These are phyloP conservation scores for Circinella minor DNA, from an alignment of 371 early-diverging fungal genomes.

Conservation along the genomic window DNA sequence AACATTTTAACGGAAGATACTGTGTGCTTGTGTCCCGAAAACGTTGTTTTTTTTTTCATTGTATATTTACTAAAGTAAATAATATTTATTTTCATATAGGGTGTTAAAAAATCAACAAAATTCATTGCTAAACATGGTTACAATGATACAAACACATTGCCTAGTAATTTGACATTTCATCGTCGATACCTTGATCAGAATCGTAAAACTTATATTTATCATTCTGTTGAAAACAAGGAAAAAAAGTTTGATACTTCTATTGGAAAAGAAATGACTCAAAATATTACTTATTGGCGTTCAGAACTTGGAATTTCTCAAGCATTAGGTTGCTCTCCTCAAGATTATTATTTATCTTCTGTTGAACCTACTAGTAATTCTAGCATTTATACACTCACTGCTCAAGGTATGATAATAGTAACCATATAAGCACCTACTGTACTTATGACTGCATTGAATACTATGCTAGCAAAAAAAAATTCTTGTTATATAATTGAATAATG, in stretches of 20 bases:
- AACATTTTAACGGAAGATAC: no score
- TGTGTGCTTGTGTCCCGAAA: no score
- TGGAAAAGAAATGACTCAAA: conserved; percentile 49
- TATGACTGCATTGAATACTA: no score
- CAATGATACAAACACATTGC: conserved; percentile 11
- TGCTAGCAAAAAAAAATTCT: not conserved
- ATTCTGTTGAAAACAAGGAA: conserved; percentile 30
- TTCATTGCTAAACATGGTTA: conserved; percentile 26
- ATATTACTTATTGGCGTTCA: conserved; percentile 44
- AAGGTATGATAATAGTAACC: conserved; percentile 21
- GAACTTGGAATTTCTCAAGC: conserved; percentile 35
- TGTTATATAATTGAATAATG: no score
- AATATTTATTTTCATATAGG: conserved; percentile 13
- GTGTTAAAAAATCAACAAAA: conserved; percentile 20
- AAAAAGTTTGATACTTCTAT: conserved; percentile 44
- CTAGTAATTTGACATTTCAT: conserved; percentile 51
- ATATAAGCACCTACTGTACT: no score
- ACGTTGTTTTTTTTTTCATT: not conserved
- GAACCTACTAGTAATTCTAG: conserved; percentile 44
- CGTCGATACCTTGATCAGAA: conserved; percentile 68
- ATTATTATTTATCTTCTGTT: conserved; percentile 52
- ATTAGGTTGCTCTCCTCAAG: conserved; percentile 60
- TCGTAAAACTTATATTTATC: conserved; percentile 59
- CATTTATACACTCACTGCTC: conserved; percentile 43
- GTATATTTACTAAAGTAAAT: not conserved